Conservation (phyloP, 225 moss, liverwort and hornwort species). For the Anthoceros angustus region DNA sequence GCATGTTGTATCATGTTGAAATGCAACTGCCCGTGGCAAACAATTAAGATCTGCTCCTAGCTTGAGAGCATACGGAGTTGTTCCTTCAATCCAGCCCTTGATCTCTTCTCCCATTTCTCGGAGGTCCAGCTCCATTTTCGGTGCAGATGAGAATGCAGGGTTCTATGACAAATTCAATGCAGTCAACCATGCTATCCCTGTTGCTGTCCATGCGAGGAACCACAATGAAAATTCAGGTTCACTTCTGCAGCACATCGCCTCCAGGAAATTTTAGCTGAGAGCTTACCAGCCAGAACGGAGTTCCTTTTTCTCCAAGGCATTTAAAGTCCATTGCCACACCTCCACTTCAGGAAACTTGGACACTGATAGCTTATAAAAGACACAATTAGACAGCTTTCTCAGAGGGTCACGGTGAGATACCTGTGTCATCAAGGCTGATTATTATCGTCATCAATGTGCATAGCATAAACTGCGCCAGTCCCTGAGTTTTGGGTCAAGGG, state of each 20-base stretch:
- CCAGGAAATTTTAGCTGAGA: not conserved
- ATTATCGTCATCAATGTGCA: constrained; percentile 89
- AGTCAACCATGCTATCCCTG: constrained; percentile 80
- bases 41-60: too few relatives aligned
- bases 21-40: too few relatives aligned
- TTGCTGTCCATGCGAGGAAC: constrained; percentile 64
- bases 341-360: not conserved
- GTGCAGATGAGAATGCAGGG: constrained; percentile 80
- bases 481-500: constrained; percentile 59
- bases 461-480: constrained; percentile 77
- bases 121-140: constrained; percentile 63
- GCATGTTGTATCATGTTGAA: too few relatives aligned
- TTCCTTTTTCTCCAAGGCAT: constrained; percentile 83
- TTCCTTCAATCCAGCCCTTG: constrained; percentile 82
- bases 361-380: not conserved
- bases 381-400: not conserved
- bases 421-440: constrained; percentile 83
- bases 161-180: constrained; percentile 86
- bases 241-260: not conserved
- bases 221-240: not conserved
- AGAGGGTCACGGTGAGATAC: constrained; percentile 14
- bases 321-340: constrained; percentile 68
- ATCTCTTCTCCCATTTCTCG: constrained; percentile 66
- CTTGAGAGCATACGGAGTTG: too few relatives aligned
- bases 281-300: constrained; percentile 62